These are phyloP conservation scores for Phytophthora pini DNA, from an alignment of 352 stramenopile genomes.

Conservation along the genomic window DNA sequence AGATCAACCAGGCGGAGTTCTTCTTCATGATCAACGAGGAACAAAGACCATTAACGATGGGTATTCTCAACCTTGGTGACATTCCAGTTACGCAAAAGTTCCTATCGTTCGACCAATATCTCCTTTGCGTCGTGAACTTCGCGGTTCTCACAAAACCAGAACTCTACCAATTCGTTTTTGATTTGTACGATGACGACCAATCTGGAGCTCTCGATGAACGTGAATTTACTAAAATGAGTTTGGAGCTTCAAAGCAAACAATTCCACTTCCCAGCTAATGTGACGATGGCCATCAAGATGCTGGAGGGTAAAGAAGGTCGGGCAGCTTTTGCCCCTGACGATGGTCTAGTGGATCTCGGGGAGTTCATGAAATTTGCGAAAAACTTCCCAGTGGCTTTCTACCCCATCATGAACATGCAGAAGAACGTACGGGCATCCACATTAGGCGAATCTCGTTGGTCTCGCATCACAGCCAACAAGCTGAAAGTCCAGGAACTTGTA, in stretches of 20 bases:
- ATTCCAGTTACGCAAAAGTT: constrained; percentile 55
- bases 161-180: constrained; percentile 74
- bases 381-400: constrained; percentile 61
- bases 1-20: constrained; percentile 79
- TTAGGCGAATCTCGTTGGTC: constrained; percentile 53
- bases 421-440: constrained; percentile 51
- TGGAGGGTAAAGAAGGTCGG: constrained; percentile 43
- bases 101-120: constrained; percentile 71
- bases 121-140: constrained; percentile 65
- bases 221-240: constrained; percentile 70
- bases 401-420: constrained; percentile 67
- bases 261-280: constrained; percentile 77
- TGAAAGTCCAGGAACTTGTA: constrained; percentile 60
- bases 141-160: constrained; percentile 68
- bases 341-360: constrained; percentile 48
- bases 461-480: constrained; percentile 49
- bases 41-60: constrained; percentile 54
- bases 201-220: constrained; percentile 64
- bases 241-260: constrained; percentile 69
- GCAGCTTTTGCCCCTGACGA: constrained; percentile 35
- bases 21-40: constrained; percentile 79
- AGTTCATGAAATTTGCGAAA: constrained; percentile 64
- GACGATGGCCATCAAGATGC: constrained; percentile 57
- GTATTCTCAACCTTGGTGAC: constrained; percentile 56
- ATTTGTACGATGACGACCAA: constrained; percentile 70